Evolutionary conservation across 352 stramenopile species (phyloP), one percentile per base, ranked within the genome.

Genomic region (Phytophthora hibernalis): DNA sequence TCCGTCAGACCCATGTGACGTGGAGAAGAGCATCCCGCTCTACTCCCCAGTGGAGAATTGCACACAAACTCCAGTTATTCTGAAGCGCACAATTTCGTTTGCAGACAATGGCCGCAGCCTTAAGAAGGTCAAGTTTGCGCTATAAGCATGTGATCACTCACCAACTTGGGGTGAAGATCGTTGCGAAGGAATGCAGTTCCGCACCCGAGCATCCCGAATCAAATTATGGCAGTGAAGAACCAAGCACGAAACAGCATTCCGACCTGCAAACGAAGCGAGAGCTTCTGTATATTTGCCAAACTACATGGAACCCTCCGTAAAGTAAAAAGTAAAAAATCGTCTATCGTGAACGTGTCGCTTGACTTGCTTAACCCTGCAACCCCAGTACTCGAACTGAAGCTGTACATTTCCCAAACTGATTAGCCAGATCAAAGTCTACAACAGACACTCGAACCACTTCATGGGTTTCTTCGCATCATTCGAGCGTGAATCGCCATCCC

Each of bases 391-490:
- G n/a, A n/a, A n/a, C n/a, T n/a, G n/a, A n/a, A n/a, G n/a, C n/a
- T n/a, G n/a, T 28, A 28, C 24, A 28, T 28, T 28, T 28, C 24
- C 24, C 24, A 28, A 28, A 28, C 3, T n/a, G n/a, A n/a, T n/a
- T n/a, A n/a, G n/a, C n/a, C n/a, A 5, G 24, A 28, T 28, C 24
- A 28, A 28, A 28, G n/a, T n/a, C n/a, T n/a, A 68, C 15, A 69
- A 18, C 11, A 75, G 30, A 11, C 71, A 80, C 52, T 77, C 68
- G 22, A 79, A 79, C 75, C 68, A 77, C 49, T 74, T 81, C 15
- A 76, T 47, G 6, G 69, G 65, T 58, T 71, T 81, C 49, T 76
- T 63, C 13, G 67, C n/a, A 21, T 63, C 44, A 20, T 62, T 50
- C 11, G 72, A 50, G 22, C 69, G 57, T 4, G 59, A 55, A 52